Conservation (phyloP, 768 basidiomycete species). For the Suillus ampliporus region DNA sequence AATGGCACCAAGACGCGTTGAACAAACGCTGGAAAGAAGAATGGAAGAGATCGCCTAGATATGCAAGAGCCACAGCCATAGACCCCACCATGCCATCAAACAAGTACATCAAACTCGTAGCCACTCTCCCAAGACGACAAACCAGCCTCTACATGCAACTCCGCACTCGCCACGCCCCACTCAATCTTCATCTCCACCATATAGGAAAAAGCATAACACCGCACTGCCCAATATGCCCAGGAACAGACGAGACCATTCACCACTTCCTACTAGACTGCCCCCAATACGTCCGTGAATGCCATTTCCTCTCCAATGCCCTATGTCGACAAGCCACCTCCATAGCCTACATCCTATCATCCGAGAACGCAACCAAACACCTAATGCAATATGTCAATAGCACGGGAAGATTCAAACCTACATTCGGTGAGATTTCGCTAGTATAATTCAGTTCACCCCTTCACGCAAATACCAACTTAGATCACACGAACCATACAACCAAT, state of each 20-base stretch:
- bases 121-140: constrained; percentile 24
- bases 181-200: constrained; percentile 26
- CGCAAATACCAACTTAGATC: too few species aligned
- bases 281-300: constrained; percentile 8
- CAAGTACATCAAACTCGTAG: constrained; percentile 12
- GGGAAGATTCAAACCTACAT: not conserved
- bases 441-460: too few species aligned
- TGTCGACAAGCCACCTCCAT: constrained; percentile 17
- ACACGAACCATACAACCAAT: too few species aligned
- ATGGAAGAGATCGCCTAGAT: constrained; percentile 11
- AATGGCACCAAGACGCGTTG: too few species aligned
- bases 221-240: constrained; percentile 19
- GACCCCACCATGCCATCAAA: constrained; percentile 16
- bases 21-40: not conserved
- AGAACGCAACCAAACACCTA: not conserved
- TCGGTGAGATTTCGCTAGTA: too few species aligned
- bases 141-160: too few species aligned
- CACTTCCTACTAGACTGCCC: constrained; percentile 24
- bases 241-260: constrained; percentile 16
- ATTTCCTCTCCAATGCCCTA: constrained; percentile 2
- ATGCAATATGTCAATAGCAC: constrained; percentile 1
- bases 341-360: constrained; percentile 10
- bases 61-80: constrained; percentile 11
- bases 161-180: constrained; percentile 22
- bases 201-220: constrained; percentile 23